phyloP scores from a whole-genome alignment of 495 filamentous ascomycete species.

The Bryoglossum gracile region DNA sequence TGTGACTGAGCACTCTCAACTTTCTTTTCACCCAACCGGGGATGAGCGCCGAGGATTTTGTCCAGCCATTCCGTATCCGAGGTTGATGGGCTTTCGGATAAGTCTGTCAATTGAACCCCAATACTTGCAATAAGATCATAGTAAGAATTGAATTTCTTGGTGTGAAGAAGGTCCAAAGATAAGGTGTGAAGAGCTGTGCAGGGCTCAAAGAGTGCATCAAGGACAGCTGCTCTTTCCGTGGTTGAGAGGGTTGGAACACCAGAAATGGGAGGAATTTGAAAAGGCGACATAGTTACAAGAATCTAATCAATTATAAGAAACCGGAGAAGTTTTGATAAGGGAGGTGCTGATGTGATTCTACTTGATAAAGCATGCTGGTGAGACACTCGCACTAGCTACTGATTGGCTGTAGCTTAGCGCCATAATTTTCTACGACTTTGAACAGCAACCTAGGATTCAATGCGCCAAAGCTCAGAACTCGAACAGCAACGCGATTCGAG shows the following conservation, averaged over 20 bases:
- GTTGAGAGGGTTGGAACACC: conserved; percentile 48
- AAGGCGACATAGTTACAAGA: conserved; percentile 20
- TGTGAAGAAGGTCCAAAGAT: conserved; percentile 56
- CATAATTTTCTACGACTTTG: conserved; percentile 4
- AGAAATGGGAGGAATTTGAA: conserved; percentile 43
- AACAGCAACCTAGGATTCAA: no score
- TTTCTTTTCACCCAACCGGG: conserved; percentile 74
- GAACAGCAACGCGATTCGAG: conserved; percentile 24
- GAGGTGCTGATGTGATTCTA: no score
- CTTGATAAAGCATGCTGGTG: no score
- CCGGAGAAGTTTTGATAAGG: neutral
- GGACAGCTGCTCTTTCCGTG: conserved; percentile 49
- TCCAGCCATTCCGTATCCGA: conserved; percentile 52
- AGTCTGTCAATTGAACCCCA: conserved; percentile 46
- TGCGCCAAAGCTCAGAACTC: conserved; percentile 17
- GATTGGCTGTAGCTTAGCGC: conserved; percentile 11
- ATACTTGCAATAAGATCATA: conserved; percentile 52
- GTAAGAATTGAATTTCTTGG: conserved; percentile 56
- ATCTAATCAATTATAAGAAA: conserved; percentile 1
- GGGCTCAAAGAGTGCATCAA: conserved; percentile 86
- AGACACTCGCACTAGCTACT: neutral
- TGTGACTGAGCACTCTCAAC: conserved; percentile 68
- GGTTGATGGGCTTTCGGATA: conserved; percentile 41
- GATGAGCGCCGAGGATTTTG: conserved; percentile 78
- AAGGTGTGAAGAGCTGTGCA: conserved; percentile 66